Conservation (phyloP, 1,284 basidiomycete genomes). For the Takashimella tepidaria region DNA sequence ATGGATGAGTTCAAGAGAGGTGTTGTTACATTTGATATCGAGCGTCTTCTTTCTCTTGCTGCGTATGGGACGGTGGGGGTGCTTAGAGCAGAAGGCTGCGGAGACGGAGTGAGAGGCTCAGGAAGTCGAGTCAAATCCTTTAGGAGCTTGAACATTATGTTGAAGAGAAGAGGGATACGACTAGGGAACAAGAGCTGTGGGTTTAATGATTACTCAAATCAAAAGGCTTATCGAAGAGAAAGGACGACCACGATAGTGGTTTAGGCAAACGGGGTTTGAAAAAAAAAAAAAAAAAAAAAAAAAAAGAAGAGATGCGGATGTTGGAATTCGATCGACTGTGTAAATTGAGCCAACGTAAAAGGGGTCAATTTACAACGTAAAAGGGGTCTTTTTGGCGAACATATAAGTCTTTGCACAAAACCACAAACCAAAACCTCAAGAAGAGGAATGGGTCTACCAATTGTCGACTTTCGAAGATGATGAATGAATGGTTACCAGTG, state of each 20-base stretch:
- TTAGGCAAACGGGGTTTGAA: background rate
- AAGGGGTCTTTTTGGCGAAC: too few relatives aligned
- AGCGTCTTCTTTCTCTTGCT: constrained; percentile 4
- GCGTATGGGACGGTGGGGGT: constrained; percentile 9
- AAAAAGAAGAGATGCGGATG: too few relatives aligned
- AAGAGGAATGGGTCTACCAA: too few relatives aligned
- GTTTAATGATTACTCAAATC: background rate
- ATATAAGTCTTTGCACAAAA: too few relatives aligned
- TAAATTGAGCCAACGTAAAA: too few relatives aligned
- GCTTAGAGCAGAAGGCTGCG: background rate
- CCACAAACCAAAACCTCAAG: too few relatives aligned
- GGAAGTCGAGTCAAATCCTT: constrained; percentile 43
- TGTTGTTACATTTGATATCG: background rate
- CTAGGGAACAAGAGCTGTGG: background rate
- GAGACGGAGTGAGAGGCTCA: constrained; percentile 26
- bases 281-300: too few relatives aligned
- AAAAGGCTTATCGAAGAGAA: background rate
- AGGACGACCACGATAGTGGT: too few relatives aligned
- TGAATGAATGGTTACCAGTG: too few relatives aligned
- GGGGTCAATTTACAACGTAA: too few relatives aligned
- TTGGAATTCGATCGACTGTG: background rate
- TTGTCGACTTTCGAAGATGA: too few relatives aligned
- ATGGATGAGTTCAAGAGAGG: constrained; percentile 1
- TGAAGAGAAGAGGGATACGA: background rate
- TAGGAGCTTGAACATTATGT: constrained; percentile 44